Evolutionary conservation across 345 rosid genomes (phyloP), one percentile per base, ranked within the genome.

Genomic region (Reutealis trisperma): DNA sequence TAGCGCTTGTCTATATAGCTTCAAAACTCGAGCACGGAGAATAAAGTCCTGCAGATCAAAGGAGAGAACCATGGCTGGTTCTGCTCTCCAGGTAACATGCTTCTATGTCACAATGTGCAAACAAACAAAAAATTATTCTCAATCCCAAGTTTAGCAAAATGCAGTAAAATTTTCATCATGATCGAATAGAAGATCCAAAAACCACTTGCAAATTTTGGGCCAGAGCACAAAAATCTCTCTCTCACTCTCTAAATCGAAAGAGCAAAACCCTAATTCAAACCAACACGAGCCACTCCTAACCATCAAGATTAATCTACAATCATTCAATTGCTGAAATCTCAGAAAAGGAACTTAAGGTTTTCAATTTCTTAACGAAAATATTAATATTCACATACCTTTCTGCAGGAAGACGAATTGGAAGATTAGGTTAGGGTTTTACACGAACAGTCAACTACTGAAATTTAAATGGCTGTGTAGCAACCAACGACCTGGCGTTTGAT

Each of bases 1-100:
- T 22, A 95, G 85, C 1, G 96, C 94, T 82, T 88, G 93, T 75
- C 98, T 83, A 79, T 95, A 95, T 5, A 95, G 86, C 86, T 90
- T 92, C 78, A 95, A 86, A 70, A 89, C 98, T 77, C 94, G 88
- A 74, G 97, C 98, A 5, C 97, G 88, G 57, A 91, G 82, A 80
- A 95, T 87, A 74, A 93, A 95, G 82, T 87, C 92, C 90, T 90
- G 97, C 65, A 93, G 71, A 78, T 88, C 88, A 27, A 89, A 79
- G 78, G 90, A 65, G 44, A 70, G 81, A 82, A 78, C 86, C 94
- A 91, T 90, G 12, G 55, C 79, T n/a, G 83, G 49, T 84, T 74
- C 83, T 73, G 71, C 70, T 63, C 85, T 73, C 57, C 63, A 30
- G 42, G 6, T 30, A 70, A 41, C 13, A 47, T 24, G 22, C 55